phyloP scores from a whole-genome alignment of 441 rosid genomes.

The Jatropha podagrica region DNA sequence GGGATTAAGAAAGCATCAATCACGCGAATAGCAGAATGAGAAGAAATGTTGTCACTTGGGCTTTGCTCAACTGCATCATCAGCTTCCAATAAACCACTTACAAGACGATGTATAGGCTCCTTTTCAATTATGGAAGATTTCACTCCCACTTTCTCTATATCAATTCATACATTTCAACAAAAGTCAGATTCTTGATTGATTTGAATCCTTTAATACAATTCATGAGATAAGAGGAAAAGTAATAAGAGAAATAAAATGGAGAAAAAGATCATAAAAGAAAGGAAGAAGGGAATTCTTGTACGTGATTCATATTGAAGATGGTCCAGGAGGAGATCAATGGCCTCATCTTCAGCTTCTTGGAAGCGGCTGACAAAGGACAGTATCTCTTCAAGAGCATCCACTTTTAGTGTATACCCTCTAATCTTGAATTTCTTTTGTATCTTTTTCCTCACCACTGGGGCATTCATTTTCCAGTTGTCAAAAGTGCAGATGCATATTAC shows the following conservation, averaged over 20 bases:
- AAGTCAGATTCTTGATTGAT: not conserved
- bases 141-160: slow-evolving; percentile 41
- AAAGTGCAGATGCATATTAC: not conserved
- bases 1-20: slow-evolving; percentile 82
- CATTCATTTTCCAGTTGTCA: slow-evolving; percentile 18
- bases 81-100: slow-evolving; percentile 58
- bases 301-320: slow-evolving; percentile 64
- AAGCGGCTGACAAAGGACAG: slow-evolving; percentile 59
- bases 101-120: slow-evolving; percentile 59
- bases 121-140: slow-evolving; percentile 66
- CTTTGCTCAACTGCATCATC: slow-evolving; percentile 58
- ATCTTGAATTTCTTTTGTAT: slow-evolving; percentile 74
- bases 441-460: slow-evolving; percentile 48
- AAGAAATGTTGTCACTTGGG: slow-evolving; percentile 23
- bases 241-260: not conserved
- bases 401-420: slow-evolving; percentile 68
- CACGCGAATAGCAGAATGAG: slow-evolving; percentile 48
- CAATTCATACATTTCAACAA: not conserved
- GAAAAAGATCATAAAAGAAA: no score
- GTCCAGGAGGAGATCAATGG: slow-evolving; percentile 80
- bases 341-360: slow-evolving; percentile 64
- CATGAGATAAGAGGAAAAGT: not conserved
- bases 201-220: not conserved
- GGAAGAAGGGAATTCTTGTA: slow-evolving; percentile 8
- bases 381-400: slow-evolving; percentile 72